Evolutionary conservation across 2,329 filamentous ascomycete species (phyloP), one percentile per base, ranked within the genome.

Genomic region (Epichloe uncinata): DNA sequence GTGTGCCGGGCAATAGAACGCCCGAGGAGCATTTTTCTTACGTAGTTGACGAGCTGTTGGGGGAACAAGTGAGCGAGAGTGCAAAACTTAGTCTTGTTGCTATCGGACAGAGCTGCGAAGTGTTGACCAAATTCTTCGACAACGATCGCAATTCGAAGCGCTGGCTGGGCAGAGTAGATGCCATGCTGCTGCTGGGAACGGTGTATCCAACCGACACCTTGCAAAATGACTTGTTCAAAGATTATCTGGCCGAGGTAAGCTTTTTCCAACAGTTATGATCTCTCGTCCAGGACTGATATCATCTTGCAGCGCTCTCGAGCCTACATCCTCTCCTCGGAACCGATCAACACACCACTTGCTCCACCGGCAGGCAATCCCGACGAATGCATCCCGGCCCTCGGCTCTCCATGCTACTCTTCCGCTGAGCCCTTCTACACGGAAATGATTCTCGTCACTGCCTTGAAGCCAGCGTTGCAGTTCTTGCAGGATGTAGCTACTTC

Each of bases 11-110:
- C 1, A 84, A 91, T 55, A 66, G 70, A 9, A 72, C 62, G 26
- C 65, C 75, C 15, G 60, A 66, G 33, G 72, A 79, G 48, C 90
- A 96, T 60, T 70, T 91, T 26, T 61, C 66, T 33, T 81, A 77
- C 44, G 69, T 93, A 1, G 85, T 95, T 54, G 70, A 82, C 26
- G 61, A 77, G 4, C 71, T 90, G 1, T 58, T 93, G 4, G 66
- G 66, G 0, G 63, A 68, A 8, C 53, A 81, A 5, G 66, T 78
- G 0, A 59, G 67, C 0, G 50, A 67, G 0, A 63, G 73, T 1
- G 78, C 80, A 0, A 73, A 72, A 42, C 60, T 95, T 18, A 81
- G 89, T 60, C 62, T 95, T 34, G 72, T 95, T 45, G 86, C 78
- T 1, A 68, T 93, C 15, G 81, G 84, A 2, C 79, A 85, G 49